phyloP scores from a whole-genome alignment of 257 asterid genomes.

The Lycium barbarum region DNA sequence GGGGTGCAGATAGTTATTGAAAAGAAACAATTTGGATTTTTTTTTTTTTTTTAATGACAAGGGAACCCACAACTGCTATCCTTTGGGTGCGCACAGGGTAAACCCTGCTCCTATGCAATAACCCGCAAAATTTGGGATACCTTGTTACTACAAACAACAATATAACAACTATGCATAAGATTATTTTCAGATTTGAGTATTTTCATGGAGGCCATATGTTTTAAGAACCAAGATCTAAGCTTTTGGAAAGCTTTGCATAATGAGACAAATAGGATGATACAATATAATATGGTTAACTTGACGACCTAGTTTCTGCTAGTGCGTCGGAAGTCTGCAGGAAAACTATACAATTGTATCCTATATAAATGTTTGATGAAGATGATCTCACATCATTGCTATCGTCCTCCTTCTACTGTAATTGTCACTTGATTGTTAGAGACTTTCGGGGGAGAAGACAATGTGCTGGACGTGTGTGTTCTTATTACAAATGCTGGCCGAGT shows the following conservation, averaged over 20 bases:
- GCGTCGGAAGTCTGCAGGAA: neutral
- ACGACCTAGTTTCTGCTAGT: neutral
- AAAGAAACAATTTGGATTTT: too few species aligned
- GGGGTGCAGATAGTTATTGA: neutral
- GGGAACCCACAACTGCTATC: too few species aligned
- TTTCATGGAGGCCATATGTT: neutral
- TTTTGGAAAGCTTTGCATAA: neutral
- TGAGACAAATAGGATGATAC: neutral
- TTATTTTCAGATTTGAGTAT: neutral
- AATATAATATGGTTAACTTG: neutral
- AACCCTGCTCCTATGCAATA: too few species aligned
- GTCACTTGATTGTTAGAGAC: slow-evolving; percentile 1
- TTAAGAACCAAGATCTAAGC: neutral
- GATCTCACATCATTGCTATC: neutral
- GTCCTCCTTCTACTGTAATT: slow-evolving; percentile 26
- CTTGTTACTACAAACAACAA: neutral
- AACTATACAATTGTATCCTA: neutral
- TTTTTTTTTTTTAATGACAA: too few species aligned
- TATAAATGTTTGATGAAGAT: neutral
- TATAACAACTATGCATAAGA: neutral
- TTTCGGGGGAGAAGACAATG: neutral
- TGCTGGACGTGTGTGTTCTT: slow-evolving; percentile 12
- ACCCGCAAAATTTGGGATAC: too few species aligned
- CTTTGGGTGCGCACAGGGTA: too few species aligned
- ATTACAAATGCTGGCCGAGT: slow-evolving; percentile 30